Evolutionary conservation across 352 stramenopile genomes (phyloP), one percentile per base, ranked within the genome.

Genomic region (Globisporangium solare): DNA sequence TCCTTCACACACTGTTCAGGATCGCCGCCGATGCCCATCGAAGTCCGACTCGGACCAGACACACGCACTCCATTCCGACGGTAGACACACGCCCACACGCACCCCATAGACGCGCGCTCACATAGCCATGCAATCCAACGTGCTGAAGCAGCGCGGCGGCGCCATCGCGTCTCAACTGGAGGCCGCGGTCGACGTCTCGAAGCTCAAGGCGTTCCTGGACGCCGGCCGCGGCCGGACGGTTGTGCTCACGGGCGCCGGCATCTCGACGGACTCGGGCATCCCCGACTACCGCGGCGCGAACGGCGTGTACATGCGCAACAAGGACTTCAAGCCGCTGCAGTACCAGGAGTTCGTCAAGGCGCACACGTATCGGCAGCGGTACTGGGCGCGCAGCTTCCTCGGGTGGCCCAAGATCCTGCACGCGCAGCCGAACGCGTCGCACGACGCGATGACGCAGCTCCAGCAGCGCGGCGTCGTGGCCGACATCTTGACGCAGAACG

Each of bases 201-300:
- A 66, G 45, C 63, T 91, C 40, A 67, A 70, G 11, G 64, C 60
- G 22, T 92, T 92, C 50, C 65, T 92, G 32, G 77, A 92, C 10
- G 55, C 41, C 3, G 76, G 62, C 8, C 48, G 67, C 32, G 79
- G 82, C 39, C 74, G 74, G 45, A 80, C 75, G 6, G 60, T 90
- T 20, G 86, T 93, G 52, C 67, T 99, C 39, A 98, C 94, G 0
- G 96, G 96, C 21, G 96, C 96, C 0, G 96, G 96, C n/a, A 89
- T 99, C 46, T 98, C 89, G 11, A 99, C 96, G 17, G 95, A 98
- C 68, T 97, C 84, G 20, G 96, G 96, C 12, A 99, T 99, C 71
- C 95, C 97, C 0, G 97, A 99, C 71, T 99, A 99, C 71, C 76
- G 97, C 45, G 96, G 95, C 8, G 87, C 92, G 20, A 86, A 95